Evolutionary conservation across 1,139 yeast genomes (phyloP).

Genomic region (Kodamaea suecica): DNA sequence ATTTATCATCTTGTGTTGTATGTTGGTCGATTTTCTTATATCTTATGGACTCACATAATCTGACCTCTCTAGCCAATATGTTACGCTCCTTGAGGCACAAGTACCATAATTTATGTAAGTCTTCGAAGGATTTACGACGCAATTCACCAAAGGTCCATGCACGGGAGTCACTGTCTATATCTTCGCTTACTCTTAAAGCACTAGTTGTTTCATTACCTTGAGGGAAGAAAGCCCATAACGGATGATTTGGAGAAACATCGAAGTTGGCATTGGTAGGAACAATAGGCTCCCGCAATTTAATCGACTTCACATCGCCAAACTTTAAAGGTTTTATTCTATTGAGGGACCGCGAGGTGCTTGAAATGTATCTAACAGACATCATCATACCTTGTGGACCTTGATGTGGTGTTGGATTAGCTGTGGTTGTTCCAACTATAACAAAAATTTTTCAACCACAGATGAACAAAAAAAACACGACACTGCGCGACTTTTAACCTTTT

Average conservation of each 20-base stretch:
- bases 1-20: constrained; percentile 34
- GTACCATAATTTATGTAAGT: constrained; percentile 89
- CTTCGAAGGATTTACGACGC: constrained; percentile 88
- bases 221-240: constrained; percentile 90
- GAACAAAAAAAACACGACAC: background rate
- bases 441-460: background rate
- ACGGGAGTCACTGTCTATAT: constrained; percentile 58
- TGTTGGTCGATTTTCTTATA: constrained; percentile 25
- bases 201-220: constrained; percentile 45
- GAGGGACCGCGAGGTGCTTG: background rate
- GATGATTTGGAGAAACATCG: constrained; percentile 79
- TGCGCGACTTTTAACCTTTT: background rate
- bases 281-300: constrained; percentile 75
- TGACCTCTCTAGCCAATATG: constrained; percentile 69
- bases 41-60: constrained; percentile 35
- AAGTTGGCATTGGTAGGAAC: constrained; percentile 75
- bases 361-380: background rate
- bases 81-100: constrained; percentile 81
- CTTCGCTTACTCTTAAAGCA: constrained; percentile 58
- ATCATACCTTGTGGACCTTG: background rate
- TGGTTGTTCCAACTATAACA: too few species aligned
- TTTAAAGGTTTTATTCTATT: constrained; percentile 22
- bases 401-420: too few species aligned
- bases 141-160: constrained; percentile 88
- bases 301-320: constrained; percentile 25